phyloP scores from a whole-genome alignment of 257 asterid genomes.

The Solanum raphanifolium region DNA sequence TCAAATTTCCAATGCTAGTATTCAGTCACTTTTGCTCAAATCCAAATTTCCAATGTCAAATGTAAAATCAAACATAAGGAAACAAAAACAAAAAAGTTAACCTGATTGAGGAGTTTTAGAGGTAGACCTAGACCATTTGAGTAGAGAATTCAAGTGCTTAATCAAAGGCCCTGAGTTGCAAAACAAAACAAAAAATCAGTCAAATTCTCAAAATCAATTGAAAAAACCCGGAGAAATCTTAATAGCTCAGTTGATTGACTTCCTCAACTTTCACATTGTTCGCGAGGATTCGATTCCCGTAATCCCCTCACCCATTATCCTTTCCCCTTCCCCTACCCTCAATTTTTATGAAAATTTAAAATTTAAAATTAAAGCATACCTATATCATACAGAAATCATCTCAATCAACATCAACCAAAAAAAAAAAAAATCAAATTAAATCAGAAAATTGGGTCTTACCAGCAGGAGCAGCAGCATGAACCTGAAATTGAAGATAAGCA shows the following conservation, averaged over 20 bases:
- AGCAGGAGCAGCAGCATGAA: constrained; percentile 84
- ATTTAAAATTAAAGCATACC: not conserved
- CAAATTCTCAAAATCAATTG: not conserved
- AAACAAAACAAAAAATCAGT: not conserved
- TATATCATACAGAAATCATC: constrained; percentile 7
- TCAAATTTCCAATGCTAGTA: not conserved
- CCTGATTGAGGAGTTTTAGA: constrained; percentile 78
- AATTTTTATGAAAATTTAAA: not conserved
- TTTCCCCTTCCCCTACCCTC: not conserved
- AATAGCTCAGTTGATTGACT: not conserved
- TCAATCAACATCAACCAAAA: not conserved
- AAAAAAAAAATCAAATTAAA: not conserved
- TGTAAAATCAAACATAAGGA: not conserved
- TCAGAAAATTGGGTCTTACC: constrained; percentile 28
- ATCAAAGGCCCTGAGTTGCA: constrained; percentile 63
- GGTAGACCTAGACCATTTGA: constrained; percentile 83
- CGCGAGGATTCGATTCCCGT: not conserved
- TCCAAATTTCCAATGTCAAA: not conserved
- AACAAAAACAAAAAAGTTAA: not conserved
- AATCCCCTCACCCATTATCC: not conserved
- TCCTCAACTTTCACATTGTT: not conserved
- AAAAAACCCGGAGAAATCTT: not conserved
- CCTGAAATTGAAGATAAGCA: constrained; percentile 44
- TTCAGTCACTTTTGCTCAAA: not conserved
- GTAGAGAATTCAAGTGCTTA: constrained; percentile 68